Evolutionary conservation across 768 basidiomycete genomes (phyloP), one percentile per base, ranked within the genome.

Genomic region (Leucocoprinus sp.): DNA sequence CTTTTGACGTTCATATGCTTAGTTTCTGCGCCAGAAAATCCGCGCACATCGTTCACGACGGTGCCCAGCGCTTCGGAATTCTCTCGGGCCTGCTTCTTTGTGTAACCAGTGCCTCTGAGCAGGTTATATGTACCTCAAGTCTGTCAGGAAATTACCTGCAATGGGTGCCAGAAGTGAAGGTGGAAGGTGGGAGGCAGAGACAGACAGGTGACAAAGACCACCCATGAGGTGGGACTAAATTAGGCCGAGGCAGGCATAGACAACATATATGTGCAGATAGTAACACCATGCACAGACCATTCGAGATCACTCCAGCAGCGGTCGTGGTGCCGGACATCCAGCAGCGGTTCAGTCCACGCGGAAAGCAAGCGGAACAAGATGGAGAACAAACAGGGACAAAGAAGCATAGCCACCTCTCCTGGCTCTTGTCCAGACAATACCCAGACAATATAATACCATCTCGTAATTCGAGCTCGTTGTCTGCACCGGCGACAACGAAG

Each of bases 371-470:
- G 46, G 45, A 41, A 47, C 31, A 29, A 27, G 36, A 42, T 37
- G 35, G 15, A 19, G 2, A 27, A 8, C 40, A 37, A 42, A 58
- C 55, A 61, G 41, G 47, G 6, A 50, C 56, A 63, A 60, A 61
- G 39, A 63, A 49, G 39, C 60, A 60, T 56, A 45, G 59, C 59
- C 60, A 61, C 57, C 46, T 36, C 22, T 40, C 29, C 40, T 50
- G 37, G 37, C 49, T 45, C 45, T 51, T 54, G 55, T 50, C 42
- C 44, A 52, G 47, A 41, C 43, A 37, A 52, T 46, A 48, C 39
- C n/a, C n/a, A n/a, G n/a, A n/a, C n/a, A n/a, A n/a, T n/a, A n/a
- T n/a, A n/a, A n/a, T 45, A 21, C 42, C 35, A 45, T 43, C 26
- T 44, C 44, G 39, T 40, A 33, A 40, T 33, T 44, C n/a, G 36